Percentiles rank a stretch among this genome's conserved stretches.
Evolutionary conservation across 768 basidiomycete genomes (phyloP).

Genomic region (Suillus occidentalis): DNA sequence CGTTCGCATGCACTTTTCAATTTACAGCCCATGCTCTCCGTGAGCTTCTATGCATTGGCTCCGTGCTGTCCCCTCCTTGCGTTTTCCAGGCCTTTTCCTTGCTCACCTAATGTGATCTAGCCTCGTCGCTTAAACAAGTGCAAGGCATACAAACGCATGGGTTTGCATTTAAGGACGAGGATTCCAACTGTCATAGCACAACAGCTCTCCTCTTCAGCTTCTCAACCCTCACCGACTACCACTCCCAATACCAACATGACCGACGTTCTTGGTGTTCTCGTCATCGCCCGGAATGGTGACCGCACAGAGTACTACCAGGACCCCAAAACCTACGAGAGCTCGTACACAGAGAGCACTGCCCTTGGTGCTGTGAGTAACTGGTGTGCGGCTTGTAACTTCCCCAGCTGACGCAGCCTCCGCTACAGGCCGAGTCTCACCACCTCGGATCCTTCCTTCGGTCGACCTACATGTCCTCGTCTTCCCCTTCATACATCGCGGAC

Average conservation of each 20-base stretch:
- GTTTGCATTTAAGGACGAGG: slow-evolving; percentile 3
- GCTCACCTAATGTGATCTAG: slow-evolving; percentile 5
- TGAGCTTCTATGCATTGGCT: slow-evolving; percentile 6
- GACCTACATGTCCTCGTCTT: slow-evolving; percentile 65
- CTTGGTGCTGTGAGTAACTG: slow-evolving; percentile 60
- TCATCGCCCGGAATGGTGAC: slow-evolving; percentile 80
- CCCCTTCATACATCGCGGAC: slow-evolving; percentile 65
- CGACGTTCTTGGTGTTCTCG: slow-evolving; percentile 73
- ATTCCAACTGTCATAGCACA: background rate
- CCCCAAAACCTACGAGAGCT: slow-evolving; percentile 62
- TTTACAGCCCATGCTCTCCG: slow-evolving; percentile 2
- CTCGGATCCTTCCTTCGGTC: slow-evolving; percentile 64
- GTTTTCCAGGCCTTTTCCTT: slow-evolving; percentile 6
- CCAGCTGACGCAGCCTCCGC: slow-evolving; percentile 6
- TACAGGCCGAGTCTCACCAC: slow-evolving; percentile 63
- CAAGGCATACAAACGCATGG: background rate
- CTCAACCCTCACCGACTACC: slow-evolving; percentile 1
- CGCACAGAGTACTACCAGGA: slow-evolving; percentile 69
- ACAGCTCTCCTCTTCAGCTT: slow-evolving; percentile 16
- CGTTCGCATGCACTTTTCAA: background rate
- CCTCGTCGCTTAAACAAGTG: slow-evolving; percentile 1
- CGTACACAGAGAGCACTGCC: slow-evolving; percentile 69
- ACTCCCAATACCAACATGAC: slow-evolving; percentile 23
- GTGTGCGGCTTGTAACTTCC: background rate
- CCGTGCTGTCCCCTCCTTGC: slow-evolving; percentile 4